Base-by-base conservation (phyloP, 2,329 filamentous ascomycete species). In the Fusarium paranaense region DNA sequence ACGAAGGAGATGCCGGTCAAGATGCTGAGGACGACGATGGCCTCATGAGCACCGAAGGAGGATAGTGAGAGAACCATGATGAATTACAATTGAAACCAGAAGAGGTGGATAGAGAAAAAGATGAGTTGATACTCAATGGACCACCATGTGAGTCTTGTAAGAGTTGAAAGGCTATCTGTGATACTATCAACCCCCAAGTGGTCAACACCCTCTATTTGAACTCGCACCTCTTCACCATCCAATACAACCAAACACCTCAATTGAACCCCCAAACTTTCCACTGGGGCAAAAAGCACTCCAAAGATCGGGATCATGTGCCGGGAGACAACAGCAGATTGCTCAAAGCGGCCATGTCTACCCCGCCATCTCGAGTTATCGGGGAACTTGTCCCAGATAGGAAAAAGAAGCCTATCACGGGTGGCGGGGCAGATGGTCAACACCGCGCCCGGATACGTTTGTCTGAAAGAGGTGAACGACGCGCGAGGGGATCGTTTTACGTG, bases 331-430 rank as follows among this genome's bases (percentile, higher is more conserved):
- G 8, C 22, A 5, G 22, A 47, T 47, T 73, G 42, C 72, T 75
- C 18, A 57, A 74, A 74, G 61, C 38, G 72, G 72, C 64, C 38
- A 69, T 37, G 56, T 20, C 30, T 61, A 56, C 60, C 68, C 67
- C 65, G 66, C 68, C 25, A 61, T 57, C 65, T 52, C 20, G 6
- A 8, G 6, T 42, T 42, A 42, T 60, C 69, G 72, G 72, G 16
- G 60, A 70, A 54, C 66, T 67, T 74, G 60, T 52, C 72, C 72
- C 50, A 54, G 64, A 74, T 75, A 74, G 72, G 72, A 37, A 74
- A 75, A 70, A 52, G 35, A 33, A 73, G 52, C 63, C 72, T 74
- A 74, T 74, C 72, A 30, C 7, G 13, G 33, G 9, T 40, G 54
- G 13, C 20, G 69, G 72, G 42, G 42, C 42, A 22, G 20, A 45